Conservation (phyloP, 345 rosid species). For the Combretum micranthum region DNA sequence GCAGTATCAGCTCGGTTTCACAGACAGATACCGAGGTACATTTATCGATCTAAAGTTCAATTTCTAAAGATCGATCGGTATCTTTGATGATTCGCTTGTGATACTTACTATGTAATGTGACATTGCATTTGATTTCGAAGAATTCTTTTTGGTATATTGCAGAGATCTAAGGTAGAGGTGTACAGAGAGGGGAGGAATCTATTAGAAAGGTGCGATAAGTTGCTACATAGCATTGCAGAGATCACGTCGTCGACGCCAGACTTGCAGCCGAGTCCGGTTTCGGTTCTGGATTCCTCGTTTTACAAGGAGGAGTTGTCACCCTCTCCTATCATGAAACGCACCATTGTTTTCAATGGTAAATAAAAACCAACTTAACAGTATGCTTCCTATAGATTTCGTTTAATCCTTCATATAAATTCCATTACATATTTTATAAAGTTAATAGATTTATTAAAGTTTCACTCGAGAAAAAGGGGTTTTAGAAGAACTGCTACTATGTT, state of each 20-base stretch:
- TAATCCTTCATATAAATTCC: no score
- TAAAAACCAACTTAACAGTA: not conserved
- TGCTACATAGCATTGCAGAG: constrained; percentile 86
- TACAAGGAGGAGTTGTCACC: constrained; percentile 85
- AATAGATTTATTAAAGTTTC: no score
- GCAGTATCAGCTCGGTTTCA: constrained; percentile 43
- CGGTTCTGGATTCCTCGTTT: constrained; percentile 79
- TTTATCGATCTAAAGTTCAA: not conserved
- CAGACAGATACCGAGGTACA: constrained; percentile 59
- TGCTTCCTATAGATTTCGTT: not conserved
- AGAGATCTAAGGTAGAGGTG: constrained; percentile 55
- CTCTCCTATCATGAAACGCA: constrained; percentile 77
- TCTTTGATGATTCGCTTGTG: no score
- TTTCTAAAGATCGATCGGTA: not conserved
- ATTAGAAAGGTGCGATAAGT: constrained; percentile 82
- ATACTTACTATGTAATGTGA: no score
- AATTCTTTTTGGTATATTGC: constrained; percentile 4
- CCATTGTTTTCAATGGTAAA: constrained; percentile 68
- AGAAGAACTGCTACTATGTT: no score
- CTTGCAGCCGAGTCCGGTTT: constrained; percentile 92
- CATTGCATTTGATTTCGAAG: not conserved
- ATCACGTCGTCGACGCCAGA: constrained; percentile 44
- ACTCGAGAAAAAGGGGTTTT: no score
- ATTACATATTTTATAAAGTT: no score
- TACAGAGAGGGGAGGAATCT: constrained; percentile 55